phyloP scores from a whole-genome alignment of 306 rosid species.

The Rubus idaeus region DNA sequence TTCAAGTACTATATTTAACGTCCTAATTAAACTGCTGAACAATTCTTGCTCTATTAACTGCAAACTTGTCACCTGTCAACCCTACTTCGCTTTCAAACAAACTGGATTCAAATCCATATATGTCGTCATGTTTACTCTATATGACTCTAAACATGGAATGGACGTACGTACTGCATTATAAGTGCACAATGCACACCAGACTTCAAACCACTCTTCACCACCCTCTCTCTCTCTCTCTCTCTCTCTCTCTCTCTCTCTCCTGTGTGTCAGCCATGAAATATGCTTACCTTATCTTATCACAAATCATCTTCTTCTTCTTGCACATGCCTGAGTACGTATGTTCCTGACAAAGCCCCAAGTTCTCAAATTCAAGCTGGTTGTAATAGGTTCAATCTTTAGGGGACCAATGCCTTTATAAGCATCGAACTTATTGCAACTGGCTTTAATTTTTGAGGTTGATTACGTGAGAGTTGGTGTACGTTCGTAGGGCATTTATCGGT shows the following conservation, averaged over 20 bases:
- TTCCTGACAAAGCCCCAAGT: conserved; percentile 27
- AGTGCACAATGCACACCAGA: neutral
- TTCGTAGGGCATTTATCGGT: neutral
- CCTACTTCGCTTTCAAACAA: conserved; percentile 6
- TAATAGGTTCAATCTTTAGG: conserved; percentile 26
- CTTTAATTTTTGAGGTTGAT: conserved; percentile 13
- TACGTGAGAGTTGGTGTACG: no score
- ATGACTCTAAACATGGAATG: neutral
- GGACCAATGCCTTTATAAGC: conserved; percentile 3
- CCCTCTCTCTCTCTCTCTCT: neutral
- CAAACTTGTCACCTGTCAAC: neutral
- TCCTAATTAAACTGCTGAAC: no score
- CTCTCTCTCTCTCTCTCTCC: neutral
- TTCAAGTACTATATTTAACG: no score
- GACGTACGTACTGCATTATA: neutral
- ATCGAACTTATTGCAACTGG: conserved; percentile 25
- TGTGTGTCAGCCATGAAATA: no score
- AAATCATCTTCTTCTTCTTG: neutral
- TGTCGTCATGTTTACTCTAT: conserved; percentile 17
- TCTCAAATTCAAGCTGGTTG: conserved; percentile 44
- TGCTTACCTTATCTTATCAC: no score
- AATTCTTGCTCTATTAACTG: no score
- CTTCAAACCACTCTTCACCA: neutral
- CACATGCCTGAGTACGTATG: neutral
- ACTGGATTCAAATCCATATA: neutral